Evolutionary conservation across 345 rosid genomes (phyloP).

Genomic region (Mallotus nudiflorus): DNA sequence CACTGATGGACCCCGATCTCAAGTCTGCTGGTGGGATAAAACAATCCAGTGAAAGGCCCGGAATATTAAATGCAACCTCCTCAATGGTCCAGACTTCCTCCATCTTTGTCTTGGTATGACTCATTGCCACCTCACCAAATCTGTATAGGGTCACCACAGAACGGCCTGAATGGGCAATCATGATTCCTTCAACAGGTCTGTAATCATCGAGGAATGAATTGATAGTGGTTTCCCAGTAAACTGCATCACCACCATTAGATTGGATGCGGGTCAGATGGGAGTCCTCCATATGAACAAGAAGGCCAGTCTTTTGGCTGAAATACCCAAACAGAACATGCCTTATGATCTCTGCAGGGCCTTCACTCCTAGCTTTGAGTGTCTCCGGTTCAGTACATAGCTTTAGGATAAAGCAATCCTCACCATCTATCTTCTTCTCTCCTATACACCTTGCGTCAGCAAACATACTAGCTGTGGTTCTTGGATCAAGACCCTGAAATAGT

Average conservation of each 20-base stretch:
- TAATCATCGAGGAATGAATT: conserved; percentile 80
- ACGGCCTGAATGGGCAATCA: conserved; percentile 93
- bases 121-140: conserved; percentile 85
- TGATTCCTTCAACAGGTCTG: conserved; percentile 82
- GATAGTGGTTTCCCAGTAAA: conserved; percentile 91
- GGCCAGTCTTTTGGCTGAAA: conserved; percentile 91
- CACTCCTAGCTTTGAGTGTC: conserved; percentile 75
- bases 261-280: conserved; percentile 86
- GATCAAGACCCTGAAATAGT: conserved; percentile 81
- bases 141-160: conserved; percentile 85
- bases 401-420: conserved; percentile 89
- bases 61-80: conserved; percentile 93
- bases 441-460: conserved; percentile 84
- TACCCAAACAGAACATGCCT: conserved; percentile 84
- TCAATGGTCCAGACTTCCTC: conserved; percentile 94
- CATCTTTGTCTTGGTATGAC: conserved; percentile 90
- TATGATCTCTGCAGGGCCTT: conserved; percentile 88
- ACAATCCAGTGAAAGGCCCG: conserved; percentile 81
- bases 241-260: conserved; percentile 73
- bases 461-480: conserved; percentile 73
- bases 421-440: conserved; percentile 75
- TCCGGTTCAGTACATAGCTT: conserved; percentile 76
- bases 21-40: conserved; percentile 92
- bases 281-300: conserved; percentile 80
- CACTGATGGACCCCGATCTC: conserved; percentile 54